Evolutionary conservation across 1,284 basidiomycete species (phyloP).

Genomic region (Takashimella tepidaria): DNA sequence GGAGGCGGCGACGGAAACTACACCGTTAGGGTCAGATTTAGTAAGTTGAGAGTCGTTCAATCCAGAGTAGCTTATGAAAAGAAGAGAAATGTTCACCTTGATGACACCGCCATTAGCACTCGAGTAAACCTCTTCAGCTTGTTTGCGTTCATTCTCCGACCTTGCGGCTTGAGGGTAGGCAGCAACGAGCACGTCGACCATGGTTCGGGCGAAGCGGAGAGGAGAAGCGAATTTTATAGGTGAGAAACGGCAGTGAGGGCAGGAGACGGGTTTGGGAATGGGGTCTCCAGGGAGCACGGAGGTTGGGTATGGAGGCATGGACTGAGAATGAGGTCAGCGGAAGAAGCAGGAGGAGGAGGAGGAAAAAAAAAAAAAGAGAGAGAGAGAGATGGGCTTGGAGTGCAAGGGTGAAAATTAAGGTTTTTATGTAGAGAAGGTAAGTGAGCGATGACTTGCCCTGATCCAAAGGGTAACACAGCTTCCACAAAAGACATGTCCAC

Average conservation of each 20-base stretch:
- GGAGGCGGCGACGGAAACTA: slow-evolving; percentile 21
- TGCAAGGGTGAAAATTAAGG: too few species aligned
- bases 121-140: slow-evolving; percentile 13
- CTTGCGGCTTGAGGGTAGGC: slow-evolving; percentile 12
- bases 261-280: slow-evolving; percentile 55
- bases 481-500: slow-evolving; percentile 22
- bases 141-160: slow-evolving; percentile 13
- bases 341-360: too few species aligned
- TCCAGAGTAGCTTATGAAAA: too few species aligned
- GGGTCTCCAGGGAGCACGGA: slow-evolving; percentile 68
- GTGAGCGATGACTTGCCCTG: slow-evolving; percentile 7
- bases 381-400: background rate
- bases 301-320: slow-evolving; percentile 64
- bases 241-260: slow-evolving; percentile 20
- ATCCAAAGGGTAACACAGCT: slow-evolving; percentile 23
- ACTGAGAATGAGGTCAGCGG: slow-evolving; percentile 9
- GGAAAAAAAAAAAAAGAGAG: too few species aligned
- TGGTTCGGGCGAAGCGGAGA: slow-evolving; percentile 14
- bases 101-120: slow-evolving; percentile 5
- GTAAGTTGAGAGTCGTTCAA: too few species aligned
- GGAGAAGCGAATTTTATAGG: slow-evolving; percentile 18
- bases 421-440: background rate
- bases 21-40: too few species aligned
- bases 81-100: slow-evolving; percentile 4
- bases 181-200: slow-evolving; percentile 16